Evolutionary conservation across 2,329 filamentous ascomycete genomes (phyloP).

Genomic region (Knufia fluminis): DNA sequence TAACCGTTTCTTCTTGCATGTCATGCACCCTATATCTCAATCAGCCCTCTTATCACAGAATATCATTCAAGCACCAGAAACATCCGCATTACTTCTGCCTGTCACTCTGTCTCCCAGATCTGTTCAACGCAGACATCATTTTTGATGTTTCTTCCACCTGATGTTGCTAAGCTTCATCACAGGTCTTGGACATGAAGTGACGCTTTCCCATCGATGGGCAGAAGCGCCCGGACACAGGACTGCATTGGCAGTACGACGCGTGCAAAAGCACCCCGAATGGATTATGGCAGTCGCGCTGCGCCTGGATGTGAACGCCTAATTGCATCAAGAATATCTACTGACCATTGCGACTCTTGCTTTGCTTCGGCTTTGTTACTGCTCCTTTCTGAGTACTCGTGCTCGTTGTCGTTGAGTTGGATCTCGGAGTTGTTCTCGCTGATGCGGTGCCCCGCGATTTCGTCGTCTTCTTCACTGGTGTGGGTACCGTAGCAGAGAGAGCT

Average conservation of each 20-base stretch:
- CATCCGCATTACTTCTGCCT: too few species aligned
- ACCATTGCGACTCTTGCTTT: constrained; percentile 70
- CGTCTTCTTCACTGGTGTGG: constrained; percentile 21
- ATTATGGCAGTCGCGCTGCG: too few species aligned
- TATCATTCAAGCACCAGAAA: too few species aligned
- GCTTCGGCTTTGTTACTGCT: constrained; percentile 52
- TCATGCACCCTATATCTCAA: constrained; percentile 53
- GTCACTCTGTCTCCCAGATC: too few species aligned
- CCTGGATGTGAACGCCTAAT: background rate
- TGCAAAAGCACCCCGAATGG: too few species aligned
- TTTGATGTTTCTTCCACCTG: too few species aligned
- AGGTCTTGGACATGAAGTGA: too few species aligned
- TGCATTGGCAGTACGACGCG: too few species aligned
- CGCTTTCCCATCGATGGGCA: too few species aligned
- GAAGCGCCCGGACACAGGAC: too few species aligned
- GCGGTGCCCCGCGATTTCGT: constrained; percentile 20
- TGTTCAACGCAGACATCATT: too few species aligned
- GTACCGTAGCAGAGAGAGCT: constrained; percentile 21
- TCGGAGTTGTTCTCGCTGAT: constrained; percentile 25
- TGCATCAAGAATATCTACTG: constrained; percentile 27
- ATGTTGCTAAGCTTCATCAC: too few species aligned
- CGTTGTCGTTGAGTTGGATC: constrained; percentile 22
- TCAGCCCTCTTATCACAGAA: background rate
- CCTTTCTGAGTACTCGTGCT: constrained; percentile 24
- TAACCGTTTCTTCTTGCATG: constrained; percentile 62